A percentile compares a stretch with the other conserved stretches of the same genome.
These are phyloP conservation scores for Aspergillus glaucus DNA, from an alignment of 2,329 filamentous ascomycete genomes.

Conservation along the genomic window DNA sequence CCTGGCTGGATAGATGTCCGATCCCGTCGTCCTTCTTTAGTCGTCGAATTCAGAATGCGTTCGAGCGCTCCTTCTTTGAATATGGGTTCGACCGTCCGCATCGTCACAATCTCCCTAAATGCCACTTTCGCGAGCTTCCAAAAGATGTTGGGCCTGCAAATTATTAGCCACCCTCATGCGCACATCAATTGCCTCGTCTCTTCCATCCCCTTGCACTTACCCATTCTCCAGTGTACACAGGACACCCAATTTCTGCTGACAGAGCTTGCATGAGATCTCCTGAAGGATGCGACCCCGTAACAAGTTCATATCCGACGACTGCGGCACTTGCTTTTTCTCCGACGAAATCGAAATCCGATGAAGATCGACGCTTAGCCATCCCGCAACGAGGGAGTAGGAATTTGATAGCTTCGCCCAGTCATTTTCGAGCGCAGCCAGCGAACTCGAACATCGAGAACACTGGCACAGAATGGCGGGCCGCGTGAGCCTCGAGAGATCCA, in stretches of 20 bases:
- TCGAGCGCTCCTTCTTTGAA: constrained; percentile 30
- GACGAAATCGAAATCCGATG: constrained; percentile 31
- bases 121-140: constrained; percentile 36
- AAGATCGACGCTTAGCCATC: constrained; percentile 34
- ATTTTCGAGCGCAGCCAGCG: constrained; percentile 35
- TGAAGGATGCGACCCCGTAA: constrained; percentile 31
- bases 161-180: constrained; percentile 3
- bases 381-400: constrained; percentile 30
- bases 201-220: constrained; percentile 18
- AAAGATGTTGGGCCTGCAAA: constrained; percentile 28
- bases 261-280: constrained; percentile 32
- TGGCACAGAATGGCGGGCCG: constrained; percentile 34
- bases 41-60: constrained; percentile 18
- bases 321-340: constrained; percentile 31
- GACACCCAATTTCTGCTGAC: constrained; percentile 33
- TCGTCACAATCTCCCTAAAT: constrained; percentile 34
- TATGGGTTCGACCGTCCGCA: constrained; percentile 31
- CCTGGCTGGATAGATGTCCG: constrained; percentile 12
- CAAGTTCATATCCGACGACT: constrained; percentile 29
- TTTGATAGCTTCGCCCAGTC: constrained; percentile 36
- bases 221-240: constrained; percentile 30
- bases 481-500: constrained; percentile 31
- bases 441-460: constrained; percentile 35
- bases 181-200: not conserved
- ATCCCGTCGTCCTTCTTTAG: constrained; percentile 18